A percentile compares a stretch with the other conserved stretches of the same genome.
Conservation (phyloP, 306 rosid species). For the Casuarina cunninghamiana region DNA sequence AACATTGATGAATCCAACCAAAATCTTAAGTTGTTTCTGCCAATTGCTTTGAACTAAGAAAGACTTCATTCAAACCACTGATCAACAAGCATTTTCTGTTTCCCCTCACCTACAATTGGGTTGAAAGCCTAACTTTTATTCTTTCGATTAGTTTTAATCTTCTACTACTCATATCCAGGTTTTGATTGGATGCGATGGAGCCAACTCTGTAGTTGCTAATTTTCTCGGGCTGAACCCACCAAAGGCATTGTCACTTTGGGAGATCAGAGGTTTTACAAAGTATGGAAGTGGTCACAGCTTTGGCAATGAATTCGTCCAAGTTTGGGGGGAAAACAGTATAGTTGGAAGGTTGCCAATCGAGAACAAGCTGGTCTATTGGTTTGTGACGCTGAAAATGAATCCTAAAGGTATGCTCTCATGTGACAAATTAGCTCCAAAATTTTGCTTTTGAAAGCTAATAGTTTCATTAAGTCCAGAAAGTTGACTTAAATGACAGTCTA, state of each 20-base stretch:
- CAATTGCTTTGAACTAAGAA: not conserved
- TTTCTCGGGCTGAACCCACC: constrained; percentile 27
- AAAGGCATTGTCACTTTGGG: not conserved
- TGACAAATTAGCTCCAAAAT: not conserved
- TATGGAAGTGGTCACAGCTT: constrained; percentile 28
- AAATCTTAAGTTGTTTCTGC: not conserved
- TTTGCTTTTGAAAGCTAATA: too few relatives aligned
- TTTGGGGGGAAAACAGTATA: constrained; percentile 4
- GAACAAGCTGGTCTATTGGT: constrained; percentile 36
- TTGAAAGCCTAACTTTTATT: too few relatives aligned
- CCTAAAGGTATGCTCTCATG: constrained; percentile 11
- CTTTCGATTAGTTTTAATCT: not conserved
- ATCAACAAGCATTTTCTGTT: not conserved
- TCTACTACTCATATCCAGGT: constrained; percentile 10
- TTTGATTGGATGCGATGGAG: constrained; percentile 41
- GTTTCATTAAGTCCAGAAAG: too few relatives aligned
- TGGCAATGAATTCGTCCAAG: constrained; percentile 7
- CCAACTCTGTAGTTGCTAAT: constrained; percentile 27
- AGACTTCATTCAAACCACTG: not conserved
- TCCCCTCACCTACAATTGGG: too few relatives aligned
- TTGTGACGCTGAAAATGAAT: constrained; percentile 7
- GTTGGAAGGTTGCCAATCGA: constrained; percentile 24
- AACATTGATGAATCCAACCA: too few relatives aligned
- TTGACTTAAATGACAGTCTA: too few relatives aligned
- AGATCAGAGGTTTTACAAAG: constrained; percentile 26